These are phyloP conservation scores for Diutina sp. DNA, from an alignment of 1,139 yeast genomes.

Conservation along the genomic window DNA sequence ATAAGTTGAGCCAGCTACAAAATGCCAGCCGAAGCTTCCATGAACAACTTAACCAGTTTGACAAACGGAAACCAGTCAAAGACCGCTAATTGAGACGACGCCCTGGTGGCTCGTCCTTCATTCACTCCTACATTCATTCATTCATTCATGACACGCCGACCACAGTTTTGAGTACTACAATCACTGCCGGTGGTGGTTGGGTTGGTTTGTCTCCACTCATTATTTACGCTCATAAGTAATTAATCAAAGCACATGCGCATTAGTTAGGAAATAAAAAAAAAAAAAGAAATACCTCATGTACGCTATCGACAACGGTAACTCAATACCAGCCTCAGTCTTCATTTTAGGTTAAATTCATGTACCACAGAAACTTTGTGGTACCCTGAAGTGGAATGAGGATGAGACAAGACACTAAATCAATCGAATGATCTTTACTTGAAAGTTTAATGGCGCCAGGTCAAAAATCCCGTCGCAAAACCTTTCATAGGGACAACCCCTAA, in stretches of 20 bases:
- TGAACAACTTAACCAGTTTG: neutral
- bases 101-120: neutral
- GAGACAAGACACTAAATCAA: neutral
- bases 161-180: neutral
- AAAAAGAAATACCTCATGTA: neutral
- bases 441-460: neutral
- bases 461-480: neutral
- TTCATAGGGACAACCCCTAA: neutral
- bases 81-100: neutral
- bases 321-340: neutral
- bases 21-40: constrained; percentile 2
- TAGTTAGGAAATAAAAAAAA: neutral
- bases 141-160: neutral
- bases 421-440: neutral
- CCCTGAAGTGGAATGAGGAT: neutral
- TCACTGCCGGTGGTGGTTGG: neutral
- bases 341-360: neutral
- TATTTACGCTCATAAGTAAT: neutral
- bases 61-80: neutral
- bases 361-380: neutral
- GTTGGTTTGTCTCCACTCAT: neutral
- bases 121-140: neutral
- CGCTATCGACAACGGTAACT: neutral
- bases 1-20: neutral
- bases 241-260: neutral